phyloP scores from a whole-genome alignment of 495 filamentous ascomycete genomes.

The Lentithecium fluviatile region DNA sequence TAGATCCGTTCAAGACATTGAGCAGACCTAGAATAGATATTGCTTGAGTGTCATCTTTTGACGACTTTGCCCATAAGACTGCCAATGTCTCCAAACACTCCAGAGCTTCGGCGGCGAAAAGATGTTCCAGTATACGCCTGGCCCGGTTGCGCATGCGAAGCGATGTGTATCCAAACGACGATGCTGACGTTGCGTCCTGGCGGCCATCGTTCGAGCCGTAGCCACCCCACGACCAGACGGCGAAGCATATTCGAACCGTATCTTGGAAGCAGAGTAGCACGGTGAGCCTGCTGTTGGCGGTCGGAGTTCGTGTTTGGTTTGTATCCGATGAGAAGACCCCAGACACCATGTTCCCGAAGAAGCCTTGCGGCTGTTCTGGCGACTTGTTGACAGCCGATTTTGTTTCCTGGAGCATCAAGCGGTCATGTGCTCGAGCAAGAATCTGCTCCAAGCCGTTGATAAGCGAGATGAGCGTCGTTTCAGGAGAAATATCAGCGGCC shows the following conservation, averaged over 20 bases:
- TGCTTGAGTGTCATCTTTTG: conserved; percentile 34
- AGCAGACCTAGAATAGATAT: conserved; percentile 73
- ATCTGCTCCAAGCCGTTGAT: conserved; percentile 88
- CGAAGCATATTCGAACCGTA: conserved; percentile 84
- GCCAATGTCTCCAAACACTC: conserved; percentile 91
- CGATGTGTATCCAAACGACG: conserved; percentile 87
- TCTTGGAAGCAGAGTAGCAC: conserved; percentile 97
- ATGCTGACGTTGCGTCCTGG: conserved; percentile 67
- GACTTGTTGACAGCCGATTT: conserved; percentile 66
- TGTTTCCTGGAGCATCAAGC: conserved; percentile 71
- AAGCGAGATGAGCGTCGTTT: conserved; percentile 70
- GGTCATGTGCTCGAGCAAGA: conserved; percentile 83
- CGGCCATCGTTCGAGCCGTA: conserved; percentile 54
- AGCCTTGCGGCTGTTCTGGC: conserved; percentile 82
- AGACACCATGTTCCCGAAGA: conserved; percentile 96
- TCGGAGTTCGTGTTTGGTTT: conserved; percentile 67
- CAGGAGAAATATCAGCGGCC: conserved; percentile 49
- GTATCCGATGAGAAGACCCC: conserved; percentile 83
- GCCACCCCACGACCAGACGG: conserved; percentile 91
- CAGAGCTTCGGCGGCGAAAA: conserved; percentile 90
- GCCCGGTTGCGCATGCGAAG: conserved; percentile 85
- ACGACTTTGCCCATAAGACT: conserved; percentile 69
- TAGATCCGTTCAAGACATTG: conserved; percentile 85
- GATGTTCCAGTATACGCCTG: conserved; percentile 81
- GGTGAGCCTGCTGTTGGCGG: conserved; percentile 90